A percentile compares a stretch with the other conserved stretches of the same genome.
Evolutionary conservation across 2,329 filamentous ascomycete genomes (phyloP).

Genomic region (Xylariaceae sp.): DNA sequence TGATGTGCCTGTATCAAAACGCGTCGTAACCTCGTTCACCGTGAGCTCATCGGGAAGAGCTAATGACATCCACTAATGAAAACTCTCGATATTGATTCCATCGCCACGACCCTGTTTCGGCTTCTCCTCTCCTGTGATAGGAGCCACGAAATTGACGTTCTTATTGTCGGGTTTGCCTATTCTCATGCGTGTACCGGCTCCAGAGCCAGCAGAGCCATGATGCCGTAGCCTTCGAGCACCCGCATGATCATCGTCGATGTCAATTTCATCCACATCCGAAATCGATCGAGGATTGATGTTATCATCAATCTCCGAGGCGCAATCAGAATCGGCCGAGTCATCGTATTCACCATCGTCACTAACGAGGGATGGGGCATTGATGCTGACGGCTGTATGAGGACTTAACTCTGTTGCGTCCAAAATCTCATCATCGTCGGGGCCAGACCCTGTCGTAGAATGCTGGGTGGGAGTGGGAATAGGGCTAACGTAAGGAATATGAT

Average conservation of each 20-base stretch:
- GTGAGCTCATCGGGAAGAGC: neutral
- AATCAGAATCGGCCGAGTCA: slow-evolving; percentile 58
- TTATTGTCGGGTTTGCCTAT: slow-evolving; percentile 51
- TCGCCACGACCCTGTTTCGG: slow-evolving; percentile 31
- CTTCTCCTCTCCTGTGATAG: slow-evolving; percentile 41
- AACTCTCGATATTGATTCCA: slow-evolving; percentile 14
- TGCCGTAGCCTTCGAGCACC: slow-evolving; percentile 40
- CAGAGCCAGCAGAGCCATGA: slow-evolving; percentile 34
- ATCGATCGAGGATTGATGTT: slow-evolving; percentile 54
- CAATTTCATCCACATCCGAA: slow-evolving; percentile 58
- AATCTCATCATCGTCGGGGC: slow-evolving; percentile 43
- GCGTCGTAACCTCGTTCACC: slow-evolving; percentile 15
- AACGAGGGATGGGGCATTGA: slow-evolving; percentile 72
- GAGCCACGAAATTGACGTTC: slow-evolving; percentile 51
- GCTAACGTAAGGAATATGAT: slow-evolving; percentile 38
- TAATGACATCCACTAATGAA: slow-evolving; percentile 4
- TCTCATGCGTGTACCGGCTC: slow-evolving; percentile 39
- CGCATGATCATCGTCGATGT: slow-evolving; percentile 53
- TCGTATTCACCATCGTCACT: slow-evolving; percentile 78
- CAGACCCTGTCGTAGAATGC: slow-evolving; percentile 24
- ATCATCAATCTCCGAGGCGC: slow-evolving; percentile 53
- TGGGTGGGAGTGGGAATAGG: slow-evolving; percentile 34
- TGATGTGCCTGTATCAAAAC: slow-evolving; percentile 4
- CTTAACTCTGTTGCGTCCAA: slow-evolving; percentile 57
- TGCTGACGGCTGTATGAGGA: slow-evolving; percentile 64